These are phyloP conservation scores for Trichosporon sp. DNA, from an alignment of 1,284 basidiomycete genomes.

Conservation along the genomic window DNA sequence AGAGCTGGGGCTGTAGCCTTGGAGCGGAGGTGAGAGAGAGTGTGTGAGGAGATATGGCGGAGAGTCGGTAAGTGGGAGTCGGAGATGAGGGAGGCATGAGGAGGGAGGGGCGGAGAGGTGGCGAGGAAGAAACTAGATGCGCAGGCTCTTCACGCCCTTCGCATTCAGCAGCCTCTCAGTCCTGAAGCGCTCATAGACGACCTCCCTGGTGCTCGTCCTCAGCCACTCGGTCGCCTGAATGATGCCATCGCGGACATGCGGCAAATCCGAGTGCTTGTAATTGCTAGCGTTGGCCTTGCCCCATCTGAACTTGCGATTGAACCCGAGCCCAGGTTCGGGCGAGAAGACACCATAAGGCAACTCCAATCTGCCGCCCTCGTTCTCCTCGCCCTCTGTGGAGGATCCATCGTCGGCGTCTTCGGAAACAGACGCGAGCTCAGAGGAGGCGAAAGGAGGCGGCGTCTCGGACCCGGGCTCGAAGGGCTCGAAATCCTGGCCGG, in stretches of 20 bases:
- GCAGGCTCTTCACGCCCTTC: slow-evolving; percentile 5
- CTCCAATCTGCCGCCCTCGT: slow-evolving; percentile 17
- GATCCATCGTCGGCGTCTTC: slow-evolving; percentile 27
- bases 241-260: slow-evolving; percentile 39
- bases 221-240: slow-evolving; percentile 39
- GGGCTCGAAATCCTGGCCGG: slow-evolving; percentile 29
- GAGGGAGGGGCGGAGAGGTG: neutral
- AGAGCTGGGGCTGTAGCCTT: neutral
- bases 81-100: no score
- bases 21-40: no score
- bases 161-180: slow-evolving; percentile 45
- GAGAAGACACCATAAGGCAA: slow-evolving; percentile 38
- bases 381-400: slow-evolving; percentile 26
- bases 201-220: slow-evolving; percentile 43
- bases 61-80: no score
- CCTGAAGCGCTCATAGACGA: slow-evolving; percentile 51
- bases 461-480: slow-evolving; percentile 10
- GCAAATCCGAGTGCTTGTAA: slow-evolving; percentile 42
- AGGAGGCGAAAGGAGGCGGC: neutral
- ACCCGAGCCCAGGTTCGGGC: slow-evolving; percentile 30
- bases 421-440: neutral
- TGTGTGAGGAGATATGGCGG: no score
- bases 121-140: neutral
- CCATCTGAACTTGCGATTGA: slow-evolving; percentile 44
- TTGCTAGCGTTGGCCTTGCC: slow-evolving; percentile 44